Evolutionary conservation across 768 basidiomycete species (phyloP), one percentile per base, ranked within the genome.

Genomic region (Trametes villosa): DNA sequence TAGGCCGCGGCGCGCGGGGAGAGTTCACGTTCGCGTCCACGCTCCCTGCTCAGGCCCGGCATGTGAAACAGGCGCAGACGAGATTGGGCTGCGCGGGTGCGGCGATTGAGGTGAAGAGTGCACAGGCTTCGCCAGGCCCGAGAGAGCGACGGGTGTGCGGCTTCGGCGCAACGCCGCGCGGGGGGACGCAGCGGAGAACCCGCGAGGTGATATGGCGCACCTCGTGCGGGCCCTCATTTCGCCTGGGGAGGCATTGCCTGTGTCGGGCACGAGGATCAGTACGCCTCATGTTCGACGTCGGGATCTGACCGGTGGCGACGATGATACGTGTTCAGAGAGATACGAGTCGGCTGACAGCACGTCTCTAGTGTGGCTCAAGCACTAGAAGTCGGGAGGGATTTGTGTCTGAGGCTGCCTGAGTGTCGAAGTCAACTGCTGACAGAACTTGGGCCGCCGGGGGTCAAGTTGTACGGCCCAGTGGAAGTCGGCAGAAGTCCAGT

Each of bases 151-250:
- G 47, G 20, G 36, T 13, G 9, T 30, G 56, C 56, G 42, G 24
- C 29, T 15, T 17, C 13, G 48, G 33, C 26, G 56, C 38, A 40
- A 50, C 17, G 24, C 33, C 33, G 50, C n/a, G 26, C 33, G 53
- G 9, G 50, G 18, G 36, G 50, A 12, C 24, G 38, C 47, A 49
- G 33, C 34, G 34, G 51, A 30, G 45, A 29, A 34, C 50, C 50
- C 20, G 22, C 18, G 45, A 34, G 12, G 27, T 22, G 41, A 17
- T 18, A 9, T 22, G 4, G 29, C 20, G 17, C 29, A 13, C 59
- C 60, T 50, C 60, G 60, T 61, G 53, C 27, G 36, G 9, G 46
- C 60, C 60, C 53, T 41, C 20, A n/a, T 50, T 61, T 30, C 17
- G 18, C n/a, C 60, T 30, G 22, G 41, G 22, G 13, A 15, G 31